phyloP scores from a whole-genome alignment of 2,329 filamentous ascomycete genomes.

The Rhinocladiella similis region DNA sequence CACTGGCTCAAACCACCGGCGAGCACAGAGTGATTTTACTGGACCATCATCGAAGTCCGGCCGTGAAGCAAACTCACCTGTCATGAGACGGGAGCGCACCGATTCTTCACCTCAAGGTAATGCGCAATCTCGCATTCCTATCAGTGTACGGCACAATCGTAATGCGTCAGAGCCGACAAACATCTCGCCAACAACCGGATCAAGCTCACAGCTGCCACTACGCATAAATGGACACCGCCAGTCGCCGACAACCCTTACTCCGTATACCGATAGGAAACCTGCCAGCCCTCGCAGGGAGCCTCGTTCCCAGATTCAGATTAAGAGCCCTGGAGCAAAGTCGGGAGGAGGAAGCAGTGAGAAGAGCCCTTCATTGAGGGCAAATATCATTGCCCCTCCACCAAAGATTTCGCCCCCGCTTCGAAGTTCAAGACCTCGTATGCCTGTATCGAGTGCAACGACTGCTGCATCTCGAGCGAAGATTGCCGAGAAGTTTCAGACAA shows the following conservation, averaged over 20 bases:
- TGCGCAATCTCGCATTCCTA: constrained; percentile 22
- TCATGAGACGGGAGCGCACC: neutral
- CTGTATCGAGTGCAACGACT: constrained; percentile 73
- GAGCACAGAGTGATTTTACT: constrained; percentile 26
- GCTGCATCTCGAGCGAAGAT: constrained; percentile 67
- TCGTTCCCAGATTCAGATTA: constrained; percentile 34
- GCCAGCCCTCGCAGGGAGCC: constrained; percentile 32
- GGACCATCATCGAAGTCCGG: constrained; percentile 2
- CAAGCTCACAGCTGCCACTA: constrained; percentile 17
- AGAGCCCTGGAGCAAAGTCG: constrained; percentile 37
- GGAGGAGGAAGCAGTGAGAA: constrained; percentile 45
- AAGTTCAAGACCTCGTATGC: constrained; percentile 78
- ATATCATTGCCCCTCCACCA: constrained; percentile 68
- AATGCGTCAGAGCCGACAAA: constrained; percentile 17
- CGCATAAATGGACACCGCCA: constrained; percentile 6
- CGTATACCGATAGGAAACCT: constrained; percentile 15
- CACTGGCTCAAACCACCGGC: constrained; percentile 18
- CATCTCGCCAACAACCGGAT: constrained; percentile 10
- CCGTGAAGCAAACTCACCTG: neutral
- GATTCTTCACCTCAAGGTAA: constrained; percentile 1
- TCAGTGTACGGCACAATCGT: constrained; percentile 22
- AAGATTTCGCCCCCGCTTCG: constrained; percentile 77
- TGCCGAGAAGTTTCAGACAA: constrained; percentile 55
- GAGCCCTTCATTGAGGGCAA: constrained; percentile 67
- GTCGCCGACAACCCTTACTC: constrained; percentile 22